A percentile compares a stretch with the other conserved stretches of the same genome.
Evolutionary conservation across 1,284 basidiomycete species (phyloP).

Genomic region (Microstroma glucosiphilum): DNA sequence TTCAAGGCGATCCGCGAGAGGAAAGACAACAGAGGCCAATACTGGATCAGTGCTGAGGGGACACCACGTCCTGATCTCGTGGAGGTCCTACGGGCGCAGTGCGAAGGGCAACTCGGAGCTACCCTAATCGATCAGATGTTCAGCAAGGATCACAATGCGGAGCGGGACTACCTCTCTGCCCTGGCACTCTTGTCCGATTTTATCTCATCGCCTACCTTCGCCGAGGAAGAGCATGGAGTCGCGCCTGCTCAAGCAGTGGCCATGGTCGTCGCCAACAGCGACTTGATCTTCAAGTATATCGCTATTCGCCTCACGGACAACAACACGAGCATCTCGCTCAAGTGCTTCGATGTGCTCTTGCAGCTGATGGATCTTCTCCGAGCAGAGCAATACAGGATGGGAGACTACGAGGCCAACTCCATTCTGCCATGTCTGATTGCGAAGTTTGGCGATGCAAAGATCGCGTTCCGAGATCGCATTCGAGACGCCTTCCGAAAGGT

Average conservation of each 20-base stretch:
- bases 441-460: constrained; percentile 62
- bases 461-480: constrained; percentile 52
- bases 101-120: constrained; percentile 74
- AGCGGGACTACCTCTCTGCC: constrained; percentile 82
- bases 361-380: constrained; percentile 68
- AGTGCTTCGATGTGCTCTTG: constrained; percentile 82
- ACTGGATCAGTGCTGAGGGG: constrained; percentile 63
- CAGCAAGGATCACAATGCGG: constrained; percentile 81
- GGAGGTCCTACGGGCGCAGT: constrained; percentile 80
- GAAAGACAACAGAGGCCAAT: constrained; percentile 63
- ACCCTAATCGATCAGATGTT: constrained; percentile 76
- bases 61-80: constrained; percentile 76
- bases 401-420: constrained; percentile 77
- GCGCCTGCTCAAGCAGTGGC: constrained; percentile 60
- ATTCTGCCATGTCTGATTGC: constrained; percentile 84
- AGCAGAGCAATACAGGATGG: constrained; percentile 70
- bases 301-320: constrained; percentile 86
- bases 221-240: constrained; percentile 61
- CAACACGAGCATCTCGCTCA: constrained; percentile 81
- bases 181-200: constrained; percentile 69
- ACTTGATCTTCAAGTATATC: constrained; percentile 87
- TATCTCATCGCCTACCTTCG: constrained; percentile 59
- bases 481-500: constrained; percentile 53
- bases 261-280: constrained; percentile 80
- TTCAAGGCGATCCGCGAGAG: constrained; percentile 67